phyloP scores from a whole-genome alignment of 2,329 filamentous ascomycete species.

The Talaromyces rugulosus region DNA sequence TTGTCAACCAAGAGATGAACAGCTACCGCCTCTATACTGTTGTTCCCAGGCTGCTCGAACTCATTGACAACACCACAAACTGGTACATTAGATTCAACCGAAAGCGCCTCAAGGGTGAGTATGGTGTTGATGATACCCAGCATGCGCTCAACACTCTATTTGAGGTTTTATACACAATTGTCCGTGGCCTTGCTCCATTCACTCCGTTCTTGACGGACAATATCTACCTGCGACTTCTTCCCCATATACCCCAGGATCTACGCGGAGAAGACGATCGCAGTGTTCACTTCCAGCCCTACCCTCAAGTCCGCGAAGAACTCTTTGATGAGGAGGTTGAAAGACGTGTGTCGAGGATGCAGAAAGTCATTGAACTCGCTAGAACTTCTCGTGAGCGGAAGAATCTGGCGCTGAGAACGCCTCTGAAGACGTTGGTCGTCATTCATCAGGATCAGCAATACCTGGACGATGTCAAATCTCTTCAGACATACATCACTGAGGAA shows the following conservation, averaged over 20 bases:
- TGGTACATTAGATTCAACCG: slow-evolving; percentile 98
- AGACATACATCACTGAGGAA: slow-evolving; percentile 87
- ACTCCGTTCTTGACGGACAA: slow-evolving; percentile 93
- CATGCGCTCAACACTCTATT: slow-evolving; percentile 93
- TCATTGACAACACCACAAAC: slow-evolving; percentile 96
- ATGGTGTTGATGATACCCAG: slow-evolving; percentile 77
- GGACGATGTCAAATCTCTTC: slow-evolving; percentile 77
- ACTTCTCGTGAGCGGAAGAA: slow-evolving; percentile 79
- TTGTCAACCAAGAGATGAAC: slow-evolving; percentile 88
- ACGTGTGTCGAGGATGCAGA: slow-evolving; percentile 85
- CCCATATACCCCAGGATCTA: slow-evolving; percentile 71
- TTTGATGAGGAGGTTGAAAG: slow-evolving; percentile 85
- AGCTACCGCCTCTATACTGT: slow-evolving; percentile 83
- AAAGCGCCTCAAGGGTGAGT: slow-evolving; percentile 83
- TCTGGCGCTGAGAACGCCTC: slow-evolving; percentile 82
- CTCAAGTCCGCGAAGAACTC: slow-evolving; percentile 79
- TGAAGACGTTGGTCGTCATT: slow-evolving; percentile 86
- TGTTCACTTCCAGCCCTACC: slow-evolving; percentile 89
- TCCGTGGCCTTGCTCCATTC: slow-evolving; percentile 85
- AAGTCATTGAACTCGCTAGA: slow-evolving; percentile 85
- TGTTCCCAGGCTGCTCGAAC: slow-evolving; percentile 72
- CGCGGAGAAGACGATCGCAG: slow-evolving; percentile 71
- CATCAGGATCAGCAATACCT: slow-evolving; percentile 79
- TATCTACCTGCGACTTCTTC: slow-evolving; percentile 80
- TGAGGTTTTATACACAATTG: slow-evolving; percentile 85